A percentile compares a stretch with the other conserved stretches of the same genome.
These are phyloP conservation scores for Leptodontidium sp. DNA, from an alignment of 2,329 filamentous ascomycete genomes.

Conservation along the genomic window DNA sequence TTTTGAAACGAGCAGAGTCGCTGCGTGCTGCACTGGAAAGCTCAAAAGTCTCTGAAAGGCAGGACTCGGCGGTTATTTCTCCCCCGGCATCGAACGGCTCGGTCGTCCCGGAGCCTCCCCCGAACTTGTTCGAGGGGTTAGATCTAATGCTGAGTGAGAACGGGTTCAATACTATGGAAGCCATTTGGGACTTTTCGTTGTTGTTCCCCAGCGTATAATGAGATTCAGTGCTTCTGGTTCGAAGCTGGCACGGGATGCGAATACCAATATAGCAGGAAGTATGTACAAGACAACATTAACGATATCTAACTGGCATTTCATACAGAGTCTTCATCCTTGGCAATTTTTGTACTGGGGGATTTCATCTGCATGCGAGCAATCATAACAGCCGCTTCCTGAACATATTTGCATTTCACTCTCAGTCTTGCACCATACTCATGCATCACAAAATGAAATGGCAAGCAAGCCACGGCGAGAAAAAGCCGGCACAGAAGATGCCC, in stretches of 20 bases:
- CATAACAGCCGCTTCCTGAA: background rate
- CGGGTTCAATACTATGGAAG: conserved; percentile 22
- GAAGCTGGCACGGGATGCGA: background rate
- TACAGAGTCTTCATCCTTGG: background rate
- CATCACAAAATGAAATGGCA: too few relatives aligned
- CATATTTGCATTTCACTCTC: background rate
- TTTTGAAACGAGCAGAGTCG: conserved; percentile 22
- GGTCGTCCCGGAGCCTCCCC: background rate
- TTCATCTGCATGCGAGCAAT: background rate
- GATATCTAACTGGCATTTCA: background rate
- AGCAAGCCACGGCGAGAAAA: too few relatives aligned
- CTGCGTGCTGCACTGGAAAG: conserved; percentile 16
- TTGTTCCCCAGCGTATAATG: conserved; percentile 15
- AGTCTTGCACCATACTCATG: too few relatives aligned
- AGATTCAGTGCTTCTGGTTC: background rate
- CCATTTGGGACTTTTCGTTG: conserved; percentile 27
- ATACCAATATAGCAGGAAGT: background rate
- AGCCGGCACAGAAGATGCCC: too few relatives aligned
- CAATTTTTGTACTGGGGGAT: too few relatives aligned
- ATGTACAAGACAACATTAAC: background rate
- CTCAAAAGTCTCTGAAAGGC: background rate
- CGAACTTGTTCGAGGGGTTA: conserved; percentile 22
- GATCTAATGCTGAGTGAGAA: conserved; percentile 24
- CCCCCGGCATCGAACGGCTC: background rate
- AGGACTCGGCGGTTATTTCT: background rate